Conservation (phyloP, 441 rosid genomes). For the Cnidoscolus chayamansa region DNA sequence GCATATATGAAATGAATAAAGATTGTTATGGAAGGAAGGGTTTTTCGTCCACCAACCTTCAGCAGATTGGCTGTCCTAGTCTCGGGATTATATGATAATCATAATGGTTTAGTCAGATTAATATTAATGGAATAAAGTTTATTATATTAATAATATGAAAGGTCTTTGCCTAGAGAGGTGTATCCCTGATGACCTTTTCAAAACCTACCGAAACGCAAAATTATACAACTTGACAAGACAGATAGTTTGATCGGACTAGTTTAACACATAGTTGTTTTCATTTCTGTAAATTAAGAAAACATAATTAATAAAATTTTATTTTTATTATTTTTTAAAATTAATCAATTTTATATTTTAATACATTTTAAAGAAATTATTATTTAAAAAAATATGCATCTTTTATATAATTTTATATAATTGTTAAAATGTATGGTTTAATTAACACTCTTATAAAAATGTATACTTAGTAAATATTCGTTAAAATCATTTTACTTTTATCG, state of each 20-base stretch:
- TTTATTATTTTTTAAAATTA: too few relatives aligned
- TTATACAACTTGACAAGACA: not conserved
- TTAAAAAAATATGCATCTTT: too few relatives aligned
- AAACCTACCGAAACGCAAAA: conserved; percentile 32
- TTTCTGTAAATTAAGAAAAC: too few relatives aligned
- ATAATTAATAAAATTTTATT: too few relatives aligned
- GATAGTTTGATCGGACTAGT: not conserved
- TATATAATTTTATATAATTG: too few relatives aligned
- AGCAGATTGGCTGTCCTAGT: conserved; percentile 28
- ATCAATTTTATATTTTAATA: too few relatives aligned
- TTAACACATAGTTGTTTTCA: not conserved
- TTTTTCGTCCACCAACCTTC: conserved; percentile 33
- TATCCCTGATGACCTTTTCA: conserved; percentile 21
- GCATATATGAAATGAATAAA: not conserved
- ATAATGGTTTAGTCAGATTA: not conserved
- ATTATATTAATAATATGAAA: not conserved
- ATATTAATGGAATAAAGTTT: not conserved
- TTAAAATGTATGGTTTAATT: too few relatives aligned
- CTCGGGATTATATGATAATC: not conserved
- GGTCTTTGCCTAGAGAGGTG: conserved; percentile 22
- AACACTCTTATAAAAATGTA: too few relatives aligned
- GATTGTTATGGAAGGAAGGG: conserved; percentile 1
- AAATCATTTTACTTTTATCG: too few relatives aligned
- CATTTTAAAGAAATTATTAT: too few relatives aligned
- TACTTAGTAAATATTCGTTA: too few relatives aligned